Conservation (phyloP, 169 alveolate species). For the Plasmodium chabaudi region DNA sequence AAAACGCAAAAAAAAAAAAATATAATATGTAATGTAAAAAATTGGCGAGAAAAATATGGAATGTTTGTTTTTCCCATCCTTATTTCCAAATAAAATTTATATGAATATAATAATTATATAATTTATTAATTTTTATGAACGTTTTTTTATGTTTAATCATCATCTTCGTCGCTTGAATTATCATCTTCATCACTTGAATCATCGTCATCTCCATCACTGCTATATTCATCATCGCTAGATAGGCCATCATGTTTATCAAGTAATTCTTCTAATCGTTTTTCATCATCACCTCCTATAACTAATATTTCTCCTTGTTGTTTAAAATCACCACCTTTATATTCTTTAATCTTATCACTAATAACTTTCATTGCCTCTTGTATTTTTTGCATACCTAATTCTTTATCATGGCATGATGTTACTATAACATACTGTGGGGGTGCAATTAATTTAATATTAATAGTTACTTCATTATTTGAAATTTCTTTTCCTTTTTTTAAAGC, state of each 20-base stretch:
- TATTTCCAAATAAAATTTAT: no score
- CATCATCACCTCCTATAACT: slow-evolving; percentile 93
- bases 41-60: no score
- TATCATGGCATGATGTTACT: slow-evolving; percentile 92
- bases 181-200: slow-evolving; percentile 90
- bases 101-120: no score
- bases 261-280: slow-evolving; percentile 87
- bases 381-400: slow-evolving; percentile 89
- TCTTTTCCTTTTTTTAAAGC: slow-evolving; percentile 88
- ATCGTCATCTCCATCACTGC: slow-evolving; percentile 92
- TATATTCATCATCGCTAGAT: slow-evolving; percentile 84
- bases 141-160: slow-evolving; percentile 38
- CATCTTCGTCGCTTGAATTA: slow-evolving; percentile 87
- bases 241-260: slow-evolving; percentile 83
- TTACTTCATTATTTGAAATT: slow-evolving; percentile 71
- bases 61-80: no score
- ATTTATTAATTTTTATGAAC: no score
- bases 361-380: slow-evolving; percentile 88
- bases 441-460: slow-evolving; percentile 89
- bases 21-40: no score
- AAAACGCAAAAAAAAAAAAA: no score
- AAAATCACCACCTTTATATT: slow-evolving; percentile 92
- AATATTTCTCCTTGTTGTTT: slow-evolving; percentile 90
- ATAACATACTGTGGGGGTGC: slow-evolving; percentile 95
- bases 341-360: slow-evolving; percentile 87